Base-by-base conservation (phyloP, 139 green algal genomes). In the Micromonas commoda region DNA sequence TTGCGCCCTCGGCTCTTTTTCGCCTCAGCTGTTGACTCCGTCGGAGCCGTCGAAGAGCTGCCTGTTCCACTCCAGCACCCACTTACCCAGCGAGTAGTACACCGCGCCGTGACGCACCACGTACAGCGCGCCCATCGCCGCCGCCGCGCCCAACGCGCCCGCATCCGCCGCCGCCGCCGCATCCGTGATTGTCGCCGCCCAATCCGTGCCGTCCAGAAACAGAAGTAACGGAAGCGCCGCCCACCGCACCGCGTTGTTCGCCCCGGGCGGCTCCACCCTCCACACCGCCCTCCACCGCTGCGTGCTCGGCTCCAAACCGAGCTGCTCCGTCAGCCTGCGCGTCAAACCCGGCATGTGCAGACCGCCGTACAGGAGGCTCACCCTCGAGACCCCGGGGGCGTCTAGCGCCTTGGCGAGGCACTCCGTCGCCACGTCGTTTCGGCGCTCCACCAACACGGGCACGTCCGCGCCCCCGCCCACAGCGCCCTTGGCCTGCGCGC, bases 31-130 rank as follows among this genome's bases (percentile, higher is more conserved):
- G n/a, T n/a, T n/a, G 64, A 4, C 64, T 26, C 33, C 64, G 26
- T 20, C 61, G 24, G 9, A 5, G 64, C 13, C 37, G n/a, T 75
- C 68, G 37, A 75, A 75, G 1, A 75, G 53, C 23, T 75, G 37
- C 23, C 68, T 33, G 68, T 75, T 75, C 68, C 68, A 75, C 9
- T 75, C 68, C 1, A 75, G 35, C 37, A 75, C 21, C 68, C 68
- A 75, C 37, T 75, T 75, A 2, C 68, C 68, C 0, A 75, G 6
- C 1, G 34, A 35, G 37, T 75, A 75, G 26, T 75, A 75, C 37
- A 61, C 26, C 19, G 37, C 68, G 34, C 37, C 68, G 68, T 75
- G 68, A 9, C 68, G 34, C 21, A 75, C 24, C 34, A 75, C 33
- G 68, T 75, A 75, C 2, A 75, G 6, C 4, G 35, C 52, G 38